Conservation (phyloP, 208 protist genomes). For the Trypanosoma boissoni region DNA sequence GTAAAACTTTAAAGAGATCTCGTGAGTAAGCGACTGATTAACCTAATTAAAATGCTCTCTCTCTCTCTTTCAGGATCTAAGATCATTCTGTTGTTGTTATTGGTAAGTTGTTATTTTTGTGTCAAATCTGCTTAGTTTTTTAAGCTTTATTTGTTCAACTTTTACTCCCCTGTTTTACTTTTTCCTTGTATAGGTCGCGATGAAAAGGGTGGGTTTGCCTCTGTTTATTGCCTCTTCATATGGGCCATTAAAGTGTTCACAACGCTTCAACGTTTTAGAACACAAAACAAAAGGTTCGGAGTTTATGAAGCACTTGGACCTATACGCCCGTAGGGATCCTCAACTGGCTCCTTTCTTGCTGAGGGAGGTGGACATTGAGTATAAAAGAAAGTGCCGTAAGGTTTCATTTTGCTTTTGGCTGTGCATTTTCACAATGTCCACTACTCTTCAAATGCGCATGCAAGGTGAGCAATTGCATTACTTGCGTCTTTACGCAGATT, state of each 20-base stretch:
- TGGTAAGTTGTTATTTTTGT: background rate
- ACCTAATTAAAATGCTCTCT: background rate
- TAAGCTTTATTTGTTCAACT: background rate
- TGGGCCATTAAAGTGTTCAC: slow-evolving; percentile 23
- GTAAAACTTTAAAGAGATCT: slow-evolving; percentile 10
- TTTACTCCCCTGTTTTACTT: slow-evolving; percentile 3
- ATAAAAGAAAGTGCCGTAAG: slow-evolving; percentile 86
- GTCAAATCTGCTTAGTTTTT: slow-evolving; percentile 5
- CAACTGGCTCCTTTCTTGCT: slow-evolving; percentile 88
- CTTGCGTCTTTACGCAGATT: slow-evolving; percentile 77
- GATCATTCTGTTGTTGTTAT: slow-evolving; percentile 2
- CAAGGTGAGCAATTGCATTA: slow-evolving; percentile 78
- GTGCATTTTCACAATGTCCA: slow-evolving; percentile 61
- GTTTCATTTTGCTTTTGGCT: slow-evolving; percentile 83
- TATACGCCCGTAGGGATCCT: slow-evolving; percentile 85
- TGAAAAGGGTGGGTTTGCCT: slow-evolving; percentile 14
- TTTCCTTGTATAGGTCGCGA: background rate
- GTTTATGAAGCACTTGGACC: slow-evolving; percentile 90
- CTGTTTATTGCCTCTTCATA: background rate
- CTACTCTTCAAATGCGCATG: slow-evolving; percentile 63
- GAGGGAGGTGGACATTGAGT: slow-evolving; percentile 90
- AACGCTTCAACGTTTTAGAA: slow-evolving; percentile 64
- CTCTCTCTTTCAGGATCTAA: background rate
- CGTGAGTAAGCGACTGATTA: slow-evolving; percentile 17
- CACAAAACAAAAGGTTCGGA: slow-evolving; percentile 80